A percentile compares a stretch with the other conserved stretches of the same genome.
These are phyloP conservation scores for Coniochaeta sp. DNA, from an alignment of 2,329 filamentous ascomycete species.

Conservation along the genomic window DNA sequence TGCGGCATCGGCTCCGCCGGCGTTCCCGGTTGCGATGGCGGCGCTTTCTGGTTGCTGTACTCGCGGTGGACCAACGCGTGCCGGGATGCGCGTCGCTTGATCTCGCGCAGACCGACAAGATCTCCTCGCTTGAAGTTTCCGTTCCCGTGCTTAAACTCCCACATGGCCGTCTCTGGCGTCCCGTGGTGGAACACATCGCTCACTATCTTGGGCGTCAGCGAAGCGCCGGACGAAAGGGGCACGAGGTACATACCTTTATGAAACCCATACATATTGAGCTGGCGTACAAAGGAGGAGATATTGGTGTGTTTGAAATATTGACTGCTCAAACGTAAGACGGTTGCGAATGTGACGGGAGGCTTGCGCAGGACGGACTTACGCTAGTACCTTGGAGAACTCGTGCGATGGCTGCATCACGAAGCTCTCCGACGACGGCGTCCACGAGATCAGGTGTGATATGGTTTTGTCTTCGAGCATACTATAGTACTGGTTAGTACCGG, in stretches of 20 bases:
- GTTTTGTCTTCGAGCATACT: slow-evolving; percentile 95
- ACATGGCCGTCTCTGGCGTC: slow-evolving; percentile 85
- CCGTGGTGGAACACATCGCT: slow-evolving; percentile 98
- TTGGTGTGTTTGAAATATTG: slow-evolving; percentile 99
- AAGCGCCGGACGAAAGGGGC: slow-evolving; percentile 3
- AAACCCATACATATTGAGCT: slow-evolving; percentile 99
- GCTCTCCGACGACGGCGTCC: slow-evolving; percentile 89
- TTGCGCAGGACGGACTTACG: slow-evolving; percentile 53
- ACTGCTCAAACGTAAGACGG: slow-evolving; percentile 34
- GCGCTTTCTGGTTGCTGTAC: slow-evolving; percentile 71
- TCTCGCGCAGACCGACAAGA: slow-evolving; percentile 82
- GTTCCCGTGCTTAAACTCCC: slow-evolving; percentile 98
- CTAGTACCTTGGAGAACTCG: slow-evolving; percentile 95
- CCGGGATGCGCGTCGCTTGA: slow-evolving; percentile 87
- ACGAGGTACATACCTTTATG: slow-evolving; percentile 69
- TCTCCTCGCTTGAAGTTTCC: slow-evolving; percentile 96
- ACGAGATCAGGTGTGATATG: slow-evolving; percentile 94
- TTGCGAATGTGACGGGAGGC: slow-evolving; percentile 11
- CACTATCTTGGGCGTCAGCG: slow-evolving; percentile 52
- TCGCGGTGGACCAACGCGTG: slow-evolving; percentile 92
- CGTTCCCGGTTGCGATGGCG: slow-evolving; percentile 65
- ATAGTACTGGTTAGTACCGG: slow-evolving; percentile 10
- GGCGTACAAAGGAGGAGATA: slow-evolving; percentile 94
- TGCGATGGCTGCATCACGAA: slow-evolving; percentile 98
- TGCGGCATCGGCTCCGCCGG: slow-evolving; percentile 71